Evolutionary conservation across 371 early-diverging fungal genomes (phyloP).

Genomic region (Sporodiniella umbellata): DNA sequence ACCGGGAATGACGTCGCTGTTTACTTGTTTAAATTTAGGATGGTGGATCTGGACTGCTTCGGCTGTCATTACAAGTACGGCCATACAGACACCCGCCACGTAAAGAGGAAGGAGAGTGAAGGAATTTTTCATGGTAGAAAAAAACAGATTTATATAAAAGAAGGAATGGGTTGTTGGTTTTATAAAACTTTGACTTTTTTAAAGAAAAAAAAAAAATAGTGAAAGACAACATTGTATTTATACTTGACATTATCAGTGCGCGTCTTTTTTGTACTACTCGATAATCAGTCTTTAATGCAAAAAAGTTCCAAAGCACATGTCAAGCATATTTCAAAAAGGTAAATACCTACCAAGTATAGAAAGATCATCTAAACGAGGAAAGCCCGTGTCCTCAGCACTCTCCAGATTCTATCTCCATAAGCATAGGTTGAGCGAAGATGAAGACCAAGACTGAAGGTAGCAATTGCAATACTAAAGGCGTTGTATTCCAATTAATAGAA

Average conservation of each 20-base stretch:
- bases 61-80: conserved; percentile 18
- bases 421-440: neutral
- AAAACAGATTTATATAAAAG: neutral
- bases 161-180: neutral
- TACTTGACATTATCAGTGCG: neutral
- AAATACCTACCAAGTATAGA: too few relatives aligned
- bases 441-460: too few relatives aligned
- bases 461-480: too few relatives aligned
- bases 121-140: conserved; percentile 13
- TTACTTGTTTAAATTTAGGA: conserved; percentile 19
- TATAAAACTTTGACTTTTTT: neutral
- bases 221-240: neutral
- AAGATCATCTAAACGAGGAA: too few relatives aligned
- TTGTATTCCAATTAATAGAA: too few relatives aligned
- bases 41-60: conserved; percentile 19
- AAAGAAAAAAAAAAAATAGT: neutral
- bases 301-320: neutral
- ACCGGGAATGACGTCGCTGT: conserved; percentile 20
- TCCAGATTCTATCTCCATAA: neutral
- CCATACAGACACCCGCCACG: conserved; percentile 28
- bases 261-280: neutral
- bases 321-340: neutral
- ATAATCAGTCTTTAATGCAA: conserved; percentile 1
- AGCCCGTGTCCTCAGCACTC: too few relatives aligned
- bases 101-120: conserved; percentile 22